These are phyloP conservation scores for Suillus occidentalis DNA, from an alignment of 768 basidiomycete genomes.

Conservation along the genomic window DNA sequence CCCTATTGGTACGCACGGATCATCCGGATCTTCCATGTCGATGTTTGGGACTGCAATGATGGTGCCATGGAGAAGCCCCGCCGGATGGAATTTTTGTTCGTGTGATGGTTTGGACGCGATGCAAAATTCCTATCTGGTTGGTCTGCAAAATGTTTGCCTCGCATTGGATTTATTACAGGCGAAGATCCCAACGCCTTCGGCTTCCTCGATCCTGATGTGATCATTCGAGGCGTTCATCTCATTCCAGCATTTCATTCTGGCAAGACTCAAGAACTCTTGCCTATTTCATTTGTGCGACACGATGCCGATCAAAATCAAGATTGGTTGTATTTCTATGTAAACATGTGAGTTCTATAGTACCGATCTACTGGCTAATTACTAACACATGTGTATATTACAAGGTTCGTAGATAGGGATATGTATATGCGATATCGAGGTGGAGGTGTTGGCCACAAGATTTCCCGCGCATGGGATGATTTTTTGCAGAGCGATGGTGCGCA, in stretches of 20 bases:
- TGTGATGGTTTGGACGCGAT: slow-evolving; percentile 39
- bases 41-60: background rate
- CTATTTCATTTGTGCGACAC: background rate
- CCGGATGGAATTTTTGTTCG: slow-evolving; percentile 43
- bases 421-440: slow-evolving; percentile 30
- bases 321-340: slow-evolving; percentile 32
- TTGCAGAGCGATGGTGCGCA: background rate
- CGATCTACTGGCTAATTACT: background rate
- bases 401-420: slow-evolving; percentile 39
- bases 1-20: slow-evolving; percentile 40
- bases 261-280: slow-evolving; percentile 11
- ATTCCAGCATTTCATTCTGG: slow-evolving; percentile 40
- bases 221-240: slow-evolving; percentile 30
- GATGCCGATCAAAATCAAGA: slow-evolving; percentile 24
- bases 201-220: slow-evolving; percentile 42
- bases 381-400: slow-evolving; percentile 4
- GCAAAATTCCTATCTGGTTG: slow-evolving; percentile 25
- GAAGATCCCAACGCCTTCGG: slow-evolving; percentile 36
- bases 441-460: slow-evolving; percentile 28
- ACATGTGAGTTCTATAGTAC: slow-evolving; percentile 25
- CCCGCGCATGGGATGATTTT: slow-evolving; percentile 2
- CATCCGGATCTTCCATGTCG: slow-evolving; percentile 34
- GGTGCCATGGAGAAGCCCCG: background rate
- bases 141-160: slow-evolving; percentile 28
- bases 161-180: slow-evolving; percentile 16